A percentile compares a stretch with the other conserved stretches of the same genome.
Conservation (phyloP, 2,329 filamentous ascomycete genomes). For the Ophiocordyceps sinensis region DNA sequence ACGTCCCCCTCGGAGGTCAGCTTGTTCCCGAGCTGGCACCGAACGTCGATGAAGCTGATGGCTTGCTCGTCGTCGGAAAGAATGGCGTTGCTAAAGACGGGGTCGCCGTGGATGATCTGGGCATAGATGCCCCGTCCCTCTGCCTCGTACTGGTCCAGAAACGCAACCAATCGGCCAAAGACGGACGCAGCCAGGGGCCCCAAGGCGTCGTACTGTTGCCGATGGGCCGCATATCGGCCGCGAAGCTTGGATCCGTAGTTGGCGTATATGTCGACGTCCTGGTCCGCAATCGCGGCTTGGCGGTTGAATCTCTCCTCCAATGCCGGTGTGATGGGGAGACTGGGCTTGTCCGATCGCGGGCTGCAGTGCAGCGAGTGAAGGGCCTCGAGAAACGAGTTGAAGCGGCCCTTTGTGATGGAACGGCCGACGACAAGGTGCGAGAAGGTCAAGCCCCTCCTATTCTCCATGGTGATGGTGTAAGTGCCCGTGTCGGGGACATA, state of each 20-base stretch:
- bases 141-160: conserved; percentile 15
- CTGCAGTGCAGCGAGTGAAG: conserved; percentile 8
- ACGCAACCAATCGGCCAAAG: conserved; percentile 11
- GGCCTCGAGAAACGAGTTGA: conserved; percentile 9
- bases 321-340: background rate
- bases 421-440: conserved; percentile 15
- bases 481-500: conserved; percentile 11
- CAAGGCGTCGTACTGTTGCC: conserved; percentile 10
- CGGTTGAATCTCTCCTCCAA: background rate
- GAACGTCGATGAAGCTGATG: conserved; percentile 15
- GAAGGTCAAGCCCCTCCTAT: conserved; percentile 12
- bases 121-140: conserved; percentile 12
- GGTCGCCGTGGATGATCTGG: conserved; percentile 14
- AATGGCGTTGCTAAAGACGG: conserved; percentile 11
- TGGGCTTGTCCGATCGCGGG: background rate
- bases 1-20: conserved; percentile 15
- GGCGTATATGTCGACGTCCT: background rate
- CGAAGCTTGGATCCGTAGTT: conserved; percentile 10
- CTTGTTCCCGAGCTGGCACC: conserved; percentile 12
- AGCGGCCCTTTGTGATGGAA: conserved; percentile 14
- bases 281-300: too few species aligned
- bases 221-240: conserved; percentile 8
- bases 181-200: conserved; percentile 10
- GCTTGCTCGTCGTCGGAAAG: too few species aligned
- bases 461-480: conserved; percentile 16